Base-by-base conservation (phyloP, 1,284 basidiomycete species). In the Microbotryum saponariae region DNA sequence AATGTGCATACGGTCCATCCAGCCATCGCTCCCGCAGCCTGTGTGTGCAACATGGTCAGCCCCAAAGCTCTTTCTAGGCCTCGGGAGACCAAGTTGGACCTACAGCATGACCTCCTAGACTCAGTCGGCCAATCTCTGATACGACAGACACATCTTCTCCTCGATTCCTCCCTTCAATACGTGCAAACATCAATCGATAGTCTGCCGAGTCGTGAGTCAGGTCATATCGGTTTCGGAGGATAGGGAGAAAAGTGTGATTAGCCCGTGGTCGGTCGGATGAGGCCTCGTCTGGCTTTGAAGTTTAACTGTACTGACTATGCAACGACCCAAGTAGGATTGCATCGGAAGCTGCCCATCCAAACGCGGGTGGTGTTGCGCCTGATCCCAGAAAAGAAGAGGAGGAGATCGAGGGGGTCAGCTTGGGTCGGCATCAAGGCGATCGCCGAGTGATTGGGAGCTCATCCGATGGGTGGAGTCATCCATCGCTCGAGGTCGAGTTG, bases 291-390 rank as follows among this genome's bases (percentile, higher is more conserved):
- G 27, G 27, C 21, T 60, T 49, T n/a, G 51, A 42, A 48, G 54
- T 48, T 51, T 27, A 62, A 50, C 2, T 10, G 5, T 72, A 63
- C 31, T 70, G 71, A 52, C 70, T 72, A 45, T 77, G 75, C 52
- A 90, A 75, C 5, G 85, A 86, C 4, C 88, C 87, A 56, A 90
- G 77, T 8, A 90, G 78, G 10, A 89, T 76, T 18, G 85, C 84
- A 72, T 90, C 88, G 50, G 86, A 85, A 47, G 84, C 79, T 9
- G 85, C 83, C 87, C 86, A 89, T 3, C 86, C 86, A 4, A 89
- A 77, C 21, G 85, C 85, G 2, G 87, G 87, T 6, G 86, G 85
- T 1, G 84, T 83, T 10, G 83, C 84, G 18, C 85, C 85, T 70
- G 70, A 37, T 18, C 12, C 9, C 6, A 3, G 16, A 48, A 12